phyloP scores from a whole-genome alignment of 2,329 filamentous ascomycete species.

The Allantophomopsis lycopodina region DNA sequence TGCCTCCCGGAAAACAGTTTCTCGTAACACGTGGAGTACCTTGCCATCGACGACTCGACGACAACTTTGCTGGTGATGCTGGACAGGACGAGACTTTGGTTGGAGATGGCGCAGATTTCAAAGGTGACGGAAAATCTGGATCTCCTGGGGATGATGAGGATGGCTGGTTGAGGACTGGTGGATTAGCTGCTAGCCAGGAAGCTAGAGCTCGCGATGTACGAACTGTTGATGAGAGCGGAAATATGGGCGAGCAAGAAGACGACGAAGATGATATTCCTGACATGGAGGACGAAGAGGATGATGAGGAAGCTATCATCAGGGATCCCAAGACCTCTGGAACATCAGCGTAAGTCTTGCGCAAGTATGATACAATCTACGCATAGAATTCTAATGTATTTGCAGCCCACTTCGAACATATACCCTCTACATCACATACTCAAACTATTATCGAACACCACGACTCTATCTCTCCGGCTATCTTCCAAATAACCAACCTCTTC shows the following conservation, averaged over 20 bases:
- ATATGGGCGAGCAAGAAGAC: constrained; percentile 61
- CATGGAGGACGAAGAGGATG: constrained; percentile 94
- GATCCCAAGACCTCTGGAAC: constrained; percentile 34
- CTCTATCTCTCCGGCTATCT: constrained; percentile 89
- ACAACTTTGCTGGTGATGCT: constrained; percentile 82
- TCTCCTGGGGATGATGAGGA: constrained; percentile 54
- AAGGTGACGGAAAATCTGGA: constrained; percentile 27
- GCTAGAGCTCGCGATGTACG: constrained; percentile 68
- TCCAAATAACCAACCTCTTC: constrained; percentile 64
- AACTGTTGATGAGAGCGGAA: constrained; percentile 80
- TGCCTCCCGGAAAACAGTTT: constrained; percentile 87
- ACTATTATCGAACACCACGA: constrained; percentile 91
- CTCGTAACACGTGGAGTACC: constrained; percentile 90
- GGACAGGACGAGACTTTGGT: constrained; percentile 81
- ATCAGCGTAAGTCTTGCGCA: constrained; percentile 12
- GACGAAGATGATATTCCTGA: constrained; percentile 83
- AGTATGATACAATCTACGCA: too few species aligned
- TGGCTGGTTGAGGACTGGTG: constrained; percentile 84
- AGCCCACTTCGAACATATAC: constrained; percentile 88
- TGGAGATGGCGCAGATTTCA: constrained; percentile 57
- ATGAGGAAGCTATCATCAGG: constrained; percentile 88
- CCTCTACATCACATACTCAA: constrained; percentile 95
- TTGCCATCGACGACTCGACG: constrained; percentile 80
- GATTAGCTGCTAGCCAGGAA: constrained; percentile 60
- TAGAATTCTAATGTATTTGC: constrained; percentile 4